Evolutionary conservation across 1,139 yeast species (phyloP).

Genomic region (Debaryomyces coudertii): DNA sequence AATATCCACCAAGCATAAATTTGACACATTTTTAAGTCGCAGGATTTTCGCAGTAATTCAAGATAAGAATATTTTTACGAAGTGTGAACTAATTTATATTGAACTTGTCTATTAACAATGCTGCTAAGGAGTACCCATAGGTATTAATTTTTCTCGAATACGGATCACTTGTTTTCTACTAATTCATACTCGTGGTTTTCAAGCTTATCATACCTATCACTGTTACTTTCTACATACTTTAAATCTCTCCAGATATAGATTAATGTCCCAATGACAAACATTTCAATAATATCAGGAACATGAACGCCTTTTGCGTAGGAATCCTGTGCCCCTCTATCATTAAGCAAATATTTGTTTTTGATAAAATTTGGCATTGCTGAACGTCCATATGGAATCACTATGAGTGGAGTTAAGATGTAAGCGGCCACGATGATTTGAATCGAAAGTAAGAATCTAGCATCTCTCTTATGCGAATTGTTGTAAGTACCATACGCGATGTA

Average conservation of each 20-base stretch:
- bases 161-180: background rate
- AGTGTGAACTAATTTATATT: too few relatives aligned
- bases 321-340: background rate
- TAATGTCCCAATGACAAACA: background rate
- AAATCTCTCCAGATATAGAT: constrained; percentile 8
- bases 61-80: too few relatives aligned
- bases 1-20: too few relatives aligned
- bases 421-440: background rate
- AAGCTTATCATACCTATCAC: background rate
- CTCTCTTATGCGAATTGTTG: background rate
- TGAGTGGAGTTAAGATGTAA: constrained; percentile 1
- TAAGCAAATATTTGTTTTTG: background rate
- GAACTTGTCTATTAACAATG: too few relatives aligned
- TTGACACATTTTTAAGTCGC: too few relatives aligned
- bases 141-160: background rate
- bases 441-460: constrained; percentile 1
- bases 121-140: too few relatives aligned
- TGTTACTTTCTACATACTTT: constrained; percentile 1
- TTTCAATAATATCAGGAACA: constrained; percentile 8
- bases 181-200: background rate
- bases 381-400: background rate
- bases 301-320: background rate
- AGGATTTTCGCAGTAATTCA: too few relatives aligned
- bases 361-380: background rate
- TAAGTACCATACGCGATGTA: constrained; percentile 1